phyloP scores from a whole-genome alignment of 805 yeast genomes.

The Lipomyces kockii region DNA sequence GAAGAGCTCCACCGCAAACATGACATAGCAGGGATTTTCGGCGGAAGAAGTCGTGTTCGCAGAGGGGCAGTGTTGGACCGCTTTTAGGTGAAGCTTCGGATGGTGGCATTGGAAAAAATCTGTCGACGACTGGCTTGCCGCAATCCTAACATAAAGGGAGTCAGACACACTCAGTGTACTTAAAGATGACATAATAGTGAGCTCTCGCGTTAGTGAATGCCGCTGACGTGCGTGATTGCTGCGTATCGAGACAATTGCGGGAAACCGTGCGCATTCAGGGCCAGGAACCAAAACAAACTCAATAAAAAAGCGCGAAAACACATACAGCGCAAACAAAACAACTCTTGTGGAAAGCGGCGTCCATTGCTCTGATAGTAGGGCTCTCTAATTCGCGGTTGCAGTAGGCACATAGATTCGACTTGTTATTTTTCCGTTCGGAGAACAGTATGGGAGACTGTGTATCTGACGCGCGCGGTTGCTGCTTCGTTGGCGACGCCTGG shows the following conservation, averaged over 20 bases:
- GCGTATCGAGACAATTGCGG: background rate
- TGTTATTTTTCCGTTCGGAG: background rate
- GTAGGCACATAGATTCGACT: conserved; percentile 18
- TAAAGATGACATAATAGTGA: background rate
- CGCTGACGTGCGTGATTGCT: background rate
- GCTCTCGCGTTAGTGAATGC: background rate
- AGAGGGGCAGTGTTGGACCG: conserved; percentile 57
- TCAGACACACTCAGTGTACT: background rate
- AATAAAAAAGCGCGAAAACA: background rate
- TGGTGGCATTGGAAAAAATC: conserved; percentile 83
- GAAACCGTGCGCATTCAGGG: background rate
- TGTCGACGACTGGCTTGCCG: conserved; percentile 75
- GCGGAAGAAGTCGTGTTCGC: conserved; percentile 91
- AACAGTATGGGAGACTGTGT: background rate
- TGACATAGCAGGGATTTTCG: conserved; percentile 83
- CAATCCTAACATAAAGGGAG: conserved; percentile 57
- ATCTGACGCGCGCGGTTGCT: background rate
- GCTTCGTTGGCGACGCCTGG: conserved; percentile 4
- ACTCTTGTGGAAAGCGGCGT: conserved; percentile 27
- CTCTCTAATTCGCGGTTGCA: conserved; percentile 23
- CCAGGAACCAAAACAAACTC: conserved; percentile 8
- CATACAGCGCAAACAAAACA: conserved; percentile 37
- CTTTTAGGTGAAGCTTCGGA: background rate
- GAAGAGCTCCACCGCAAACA: conserved; percentile 79
- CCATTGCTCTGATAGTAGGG: conserved; percentile 34